These are phyloP conservation scores for Rubroshorea leprosula DNA, from an alignment of 345 rosid species.

Conservation along the genomic window DNA sequence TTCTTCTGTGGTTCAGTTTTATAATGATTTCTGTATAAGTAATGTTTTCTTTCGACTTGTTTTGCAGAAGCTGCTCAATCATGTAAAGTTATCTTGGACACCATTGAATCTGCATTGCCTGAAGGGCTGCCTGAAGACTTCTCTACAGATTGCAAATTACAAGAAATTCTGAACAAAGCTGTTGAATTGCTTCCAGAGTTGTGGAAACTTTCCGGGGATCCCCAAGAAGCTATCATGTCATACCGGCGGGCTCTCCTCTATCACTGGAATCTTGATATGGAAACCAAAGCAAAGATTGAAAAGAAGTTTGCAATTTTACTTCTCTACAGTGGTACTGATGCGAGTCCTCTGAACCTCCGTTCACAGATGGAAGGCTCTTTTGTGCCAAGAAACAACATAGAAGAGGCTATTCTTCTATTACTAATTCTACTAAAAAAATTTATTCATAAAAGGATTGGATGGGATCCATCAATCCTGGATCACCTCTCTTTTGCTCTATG, in stretches of 20 bases:
- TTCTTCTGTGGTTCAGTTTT: not conserved
- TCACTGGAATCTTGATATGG: slow-evolving; percentile 54
- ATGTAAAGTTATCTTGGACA: slow-evolving; percentile 58
- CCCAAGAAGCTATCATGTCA: slow-evolving; percentile 48
- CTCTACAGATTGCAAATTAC: slow-evolving; percentile 40
- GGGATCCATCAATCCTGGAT: slow-evolving; percentile 68
- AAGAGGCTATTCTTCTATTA: slow-evolving; percentile 60
- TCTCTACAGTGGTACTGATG: slow-evolving; percentile 59
- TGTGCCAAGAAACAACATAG: slow-evolving; percentile 64
- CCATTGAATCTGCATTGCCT: slow-evolving; percentile 66
- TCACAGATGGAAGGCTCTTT: slow-evolving; percentile 54
- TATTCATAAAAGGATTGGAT: slow-evolving; percentile 38
- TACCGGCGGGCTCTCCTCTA: slow-evolving; percentile 61
- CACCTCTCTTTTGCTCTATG: slow-evolving; percentile 65
- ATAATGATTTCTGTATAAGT: not conserved
- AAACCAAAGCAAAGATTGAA: slow-evolving; percentile 49
- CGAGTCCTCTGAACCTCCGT: slow-evolving; percentile 56
- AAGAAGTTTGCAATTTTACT: slow-evolving; percentile 60
- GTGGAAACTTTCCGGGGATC: slow-evolving; percentile 53
- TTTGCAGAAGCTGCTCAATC: slow-evolving; percentile 67
- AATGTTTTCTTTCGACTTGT: slow-evolving; percentile 2
- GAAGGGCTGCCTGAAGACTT: slow-evolving; percentile 56
- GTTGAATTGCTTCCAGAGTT: slow-evolving; percentile 71
- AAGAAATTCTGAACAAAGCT: slow-evolving; percentile 51
- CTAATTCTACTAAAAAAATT: slow-evolving; percentile 44